phyloP scores from a whole-genome alignment of 1,284 basidiomycete genomes.

The Cutaneotrichosporon sp. region DNA sequence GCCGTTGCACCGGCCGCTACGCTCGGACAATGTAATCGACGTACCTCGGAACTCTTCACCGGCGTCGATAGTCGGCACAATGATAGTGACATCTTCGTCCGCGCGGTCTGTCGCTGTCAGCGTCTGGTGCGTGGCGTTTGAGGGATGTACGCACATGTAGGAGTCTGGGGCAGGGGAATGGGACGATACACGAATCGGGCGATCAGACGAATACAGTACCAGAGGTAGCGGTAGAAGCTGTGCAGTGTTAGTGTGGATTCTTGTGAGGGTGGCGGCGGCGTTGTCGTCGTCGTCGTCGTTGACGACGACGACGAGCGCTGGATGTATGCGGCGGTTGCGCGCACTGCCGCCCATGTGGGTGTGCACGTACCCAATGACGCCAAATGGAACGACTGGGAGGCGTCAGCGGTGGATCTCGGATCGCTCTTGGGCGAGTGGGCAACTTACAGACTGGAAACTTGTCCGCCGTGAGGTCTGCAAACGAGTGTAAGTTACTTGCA shows the following conservation, averaged over 20 bases:
- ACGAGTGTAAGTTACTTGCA: not conserved
- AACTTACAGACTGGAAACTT: conserved; percentile 69
- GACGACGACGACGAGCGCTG: no score
- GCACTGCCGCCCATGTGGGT: no score
- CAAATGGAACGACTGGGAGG: conserved; percentile 19
- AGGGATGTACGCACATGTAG: conserved; percentile 67
- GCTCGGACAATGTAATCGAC: conserved; percentile 8
- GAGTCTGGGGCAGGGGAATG: conserved; percentile 76
- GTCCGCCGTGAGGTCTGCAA: conserved; percentile 62
- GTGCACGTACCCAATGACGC: conserved; percentile 18
- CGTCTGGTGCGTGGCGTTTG: no score
- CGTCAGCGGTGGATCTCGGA: not conserved
- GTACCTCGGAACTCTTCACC: conserved; percentile 77
- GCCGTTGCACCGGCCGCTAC: conserved; percentile 14
- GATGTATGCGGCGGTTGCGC: no score
- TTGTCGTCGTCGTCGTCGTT: not conserved
- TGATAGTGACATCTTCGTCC: no score
- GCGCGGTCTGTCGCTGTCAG: not conserved
- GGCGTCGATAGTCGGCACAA: conserved; percentile 89
- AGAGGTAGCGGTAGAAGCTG: conserved; percentile 71
- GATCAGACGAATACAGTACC: conserved; percentile 75
- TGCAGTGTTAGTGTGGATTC: not conserved
- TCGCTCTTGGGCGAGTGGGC: not conserved
- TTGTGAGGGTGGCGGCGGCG: not conserved
- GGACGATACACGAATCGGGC: conserved; percentile 73